phyloP scores from a whole-genome alignment of 345 rosid species.

The Gossypium mustelinum region DNA sequence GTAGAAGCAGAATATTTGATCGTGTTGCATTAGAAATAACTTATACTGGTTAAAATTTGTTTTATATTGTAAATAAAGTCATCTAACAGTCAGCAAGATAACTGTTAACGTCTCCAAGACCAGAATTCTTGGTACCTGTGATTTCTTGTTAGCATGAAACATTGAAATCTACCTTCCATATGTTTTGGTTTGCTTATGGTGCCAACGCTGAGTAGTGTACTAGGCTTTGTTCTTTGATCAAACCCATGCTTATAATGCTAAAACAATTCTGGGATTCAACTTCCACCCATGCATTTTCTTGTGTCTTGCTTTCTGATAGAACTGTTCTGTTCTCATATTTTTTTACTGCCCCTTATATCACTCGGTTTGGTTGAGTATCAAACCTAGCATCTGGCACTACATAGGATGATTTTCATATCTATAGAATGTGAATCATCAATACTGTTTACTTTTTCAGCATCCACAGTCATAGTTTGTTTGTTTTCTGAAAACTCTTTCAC shows the following conservation, averaged over 20 bases:
- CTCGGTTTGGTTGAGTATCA: not conserved
- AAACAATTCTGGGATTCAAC: not conserved
- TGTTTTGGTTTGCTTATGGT: too few relatives aligned
- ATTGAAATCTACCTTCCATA: too few relatives aligned
- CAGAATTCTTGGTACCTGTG: not conserved
- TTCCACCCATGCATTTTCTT: not conserved
- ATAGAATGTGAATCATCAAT: not conserved
- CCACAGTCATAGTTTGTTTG: not conserved
- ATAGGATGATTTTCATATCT: slow-evolving; percentile 1
- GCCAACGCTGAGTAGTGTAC: too few relatives aligned
- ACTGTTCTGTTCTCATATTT: not conserved
- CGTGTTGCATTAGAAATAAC: not conserved
- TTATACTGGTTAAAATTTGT: not conserved
- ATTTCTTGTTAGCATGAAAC: not conserved
- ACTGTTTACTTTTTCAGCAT: not conserved
- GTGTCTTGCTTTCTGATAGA: not conserved
- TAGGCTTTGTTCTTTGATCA: not conserved
- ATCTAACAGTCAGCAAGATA: too few relatives aligned
- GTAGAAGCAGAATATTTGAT: not conserved
- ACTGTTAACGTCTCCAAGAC: not conserved
- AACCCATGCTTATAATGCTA: not conserved
- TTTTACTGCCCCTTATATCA: not conserved
- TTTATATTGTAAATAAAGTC: not conserved
- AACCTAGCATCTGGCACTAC: not conserved
- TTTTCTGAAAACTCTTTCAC: not conserved